Base-by-base conservation (phyloP, 176 grass and related monocot genomes). In the Hordeum marinum region DNA sequence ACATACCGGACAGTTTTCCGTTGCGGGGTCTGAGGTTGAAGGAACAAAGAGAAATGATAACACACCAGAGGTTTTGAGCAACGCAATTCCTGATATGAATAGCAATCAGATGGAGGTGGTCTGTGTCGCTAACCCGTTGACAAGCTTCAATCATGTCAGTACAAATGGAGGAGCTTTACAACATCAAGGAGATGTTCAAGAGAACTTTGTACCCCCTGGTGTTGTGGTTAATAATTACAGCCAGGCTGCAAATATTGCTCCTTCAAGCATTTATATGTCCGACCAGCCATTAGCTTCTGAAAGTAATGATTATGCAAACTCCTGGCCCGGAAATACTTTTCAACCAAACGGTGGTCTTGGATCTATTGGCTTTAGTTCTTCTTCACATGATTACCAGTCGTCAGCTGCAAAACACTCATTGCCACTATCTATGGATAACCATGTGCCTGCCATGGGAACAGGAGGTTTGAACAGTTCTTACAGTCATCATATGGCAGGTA, bases 201-300 rank as follows among this genome's bases (percentile, higher is more conserved):
- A 71, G 76, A 70, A 85, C 41, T 68, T 83, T 41, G 34, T 85
- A 76, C 65, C 87, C 40, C 31, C 66, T 85, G 48, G 50, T 84
- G 65, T 62, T 82, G 55, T 5, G 9, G 78, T 80, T 81, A 80
- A 82, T 74, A 88, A 87, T 41, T 79, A 84, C 18, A 72, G 37
- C 46, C 72, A 85, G 84, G 65, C 42, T 86, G 58, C 82, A 85
- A 84, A 67, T 78, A 64, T 26, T 67, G 35, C 80, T 68, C 80
- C 63, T n/a, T 84, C 81, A 87, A 93, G 83, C 80, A 93, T 84
- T 55, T 88, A 88, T 70, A 55, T 79, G 23, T 85, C 59, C 43
- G 55, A 72, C 2, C 90, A 87, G 11, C 67, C 84, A 25, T 71
- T 89, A 57, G 46, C 85, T 76, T 91, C 64, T 81, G 50, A 82